Evolutionary conservation across 495 filamentous ascomycete genomes (phyloP).

Genomic region (Neurospora tetraspora): DNA sequence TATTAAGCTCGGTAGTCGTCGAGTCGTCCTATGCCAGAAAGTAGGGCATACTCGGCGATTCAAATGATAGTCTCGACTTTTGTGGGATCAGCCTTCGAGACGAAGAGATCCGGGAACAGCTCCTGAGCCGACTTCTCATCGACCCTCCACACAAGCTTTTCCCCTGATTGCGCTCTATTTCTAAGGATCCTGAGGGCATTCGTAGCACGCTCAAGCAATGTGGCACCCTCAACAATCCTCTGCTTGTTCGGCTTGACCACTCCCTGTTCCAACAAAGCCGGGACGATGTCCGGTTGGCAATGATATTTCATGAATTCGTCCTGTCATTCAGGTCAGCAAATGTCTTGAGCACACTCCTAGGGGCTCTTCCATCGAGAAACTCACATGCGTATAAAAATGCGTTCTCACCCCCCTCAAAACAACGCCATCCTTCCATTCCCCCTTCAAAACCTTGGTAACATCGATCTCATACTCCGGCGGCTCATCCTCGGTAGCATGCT

Average conservation of each 20-base stretch:
- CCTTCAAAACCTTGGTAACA: slow-evolving; percentile 14
- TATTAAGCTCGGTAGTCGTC: not conserved
- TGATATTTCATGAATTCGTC: slow-evolving; percentile 39
- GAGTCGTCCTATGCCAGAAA: slow-evolving; percentile 6
- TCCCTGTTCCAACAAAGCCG: slow-evolving; percentile 32
- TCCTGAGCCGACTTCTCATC: slow-evolving; percentile 13
- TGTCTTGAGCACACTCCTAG: not conserved
- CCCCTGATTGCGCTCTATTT: slow-evolving; percentile 33
- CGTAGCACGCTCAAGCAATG: slow-evolving; percentile 39
- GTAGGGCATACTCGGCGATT: not conserved
- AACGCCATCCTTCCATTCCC: slow-evolving; percentile 37
- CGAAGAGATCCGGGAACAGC: not conserved
- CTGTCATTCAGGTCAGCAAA: slow-evolving; percentile 13
- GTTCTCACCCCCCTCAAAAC: slow-evolving; percentile 40
- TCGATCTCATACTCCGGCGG: slow-evolving; percentile 38
- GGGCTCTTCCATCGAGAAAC: slow-evolving; percentile 1
- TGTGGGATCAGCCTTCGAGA: not conserved
- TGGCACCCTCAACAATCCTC: slow-evolving; percentile 36
- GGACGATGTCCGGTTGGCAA: slow-evolving; percentile 40
- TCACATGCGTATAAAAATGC: slow-evolving; percentile 32
- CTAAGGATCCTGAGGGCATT: slow-evolving; percentile 33
- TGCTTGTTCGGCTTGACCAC: slow-evolving; percentile 37
- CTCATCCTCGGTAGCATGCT: slow-evolving; percentile 27
- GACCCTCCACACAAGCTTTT: slow-evolving; percentile 42
- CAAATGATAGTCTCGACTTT: not conserved